phyloP scores from a whole-genome alignment of 805 yeast genomes.

The Barnettozyma californica region DNA sequence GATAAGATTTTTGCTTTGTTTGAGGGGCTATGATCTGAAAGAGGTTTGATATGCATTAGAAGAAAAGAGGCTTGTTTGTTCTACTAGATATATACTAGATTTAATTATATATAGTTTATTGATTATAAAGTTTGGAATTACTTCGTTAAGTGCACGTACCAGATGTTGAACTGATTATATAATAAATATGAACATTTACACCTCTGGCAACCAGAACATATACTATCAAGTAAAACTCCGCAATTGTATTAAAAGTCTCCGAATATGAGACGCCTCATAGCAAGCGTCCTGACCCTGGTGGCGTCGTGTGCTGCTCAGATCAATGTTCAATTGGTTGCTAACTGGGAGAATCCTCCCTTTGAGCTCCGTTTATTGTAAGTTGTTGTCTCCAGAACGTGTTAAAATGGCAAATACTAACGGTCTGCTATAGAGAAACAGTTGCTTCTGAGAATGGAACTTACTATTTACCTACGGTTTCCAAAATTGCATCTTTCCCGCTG shows the following conservation, averaged over 20 bases:
- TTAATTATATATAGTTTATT: background rate
- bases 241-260: background rate
- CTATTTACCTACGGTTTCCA: constrained; percentile 9
- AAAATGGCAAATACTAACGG: background rate
- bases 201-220: background rate
- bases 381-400: background rate
- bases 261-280: background rate
- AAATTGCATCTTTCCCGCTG: constrained; percentile 11
- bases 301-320: constrained; percentile 11
- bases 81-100: background rate
- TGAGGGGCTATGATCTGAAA: constrained; percentile 21
- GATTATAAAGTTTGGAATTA: background rate
- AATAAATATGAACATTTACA: background rate
- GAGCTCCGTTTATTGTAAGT: constrained; percentile 24
- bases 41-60: background rate
- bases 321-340: constrained; percentile 20
- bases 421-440: constrained; percentile 18
- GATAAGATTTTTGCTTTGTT: constrained; percentile 54
- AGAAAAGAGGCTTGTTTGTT: background rate
- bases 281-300: background rate
- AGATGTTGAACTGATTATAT: background rate
- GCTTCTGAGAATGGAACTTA: constrained; percentile 22
- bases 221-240: background rate
- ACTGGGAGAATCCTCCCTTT: constrained; percentile 27
- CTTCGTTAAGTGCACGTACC: background rate